phyloP scores from a whole-genome alignment of 257 asterid species.

The Ilex asprella region DNA sequence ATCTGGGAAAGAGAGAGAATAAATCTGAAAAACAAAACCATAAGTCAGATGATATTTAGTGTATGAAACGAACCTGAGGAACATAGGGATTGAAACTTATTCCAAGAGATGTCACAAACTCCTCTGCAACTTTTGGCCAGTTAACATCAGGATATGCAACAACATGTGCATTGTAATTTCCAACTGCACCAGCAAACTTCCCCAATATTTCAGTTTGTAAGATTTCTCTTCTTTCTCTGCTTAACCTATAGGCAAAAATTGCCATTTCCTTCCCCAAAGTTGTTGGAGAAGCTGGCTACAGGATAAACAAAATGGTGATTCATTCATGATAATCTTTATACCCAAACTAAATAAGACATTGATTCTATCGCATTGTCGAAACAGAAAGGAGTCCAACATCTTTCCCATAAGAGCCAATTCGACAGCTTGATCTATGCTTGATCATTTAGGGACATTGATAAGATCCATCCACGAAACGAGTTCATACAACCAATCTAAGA shows the following conservation, averaged over 20 bases:
- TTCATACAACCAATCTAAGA: not conserved
- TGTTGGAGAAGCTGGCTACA: slow-evolving; percentile 53
- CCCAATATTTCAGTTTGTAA: slow-evolving; percentile 33
- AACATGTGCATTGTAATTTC: slow-evolving; percentile 49
- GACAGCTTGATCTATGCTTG: too few species aligned
- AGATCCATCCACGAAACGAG: not conserved
- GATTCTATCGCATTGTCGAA: not conserved
- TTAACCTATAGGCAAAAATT: slow-evolving; percentile 36
- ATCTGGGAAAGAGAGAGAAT: not conserved
- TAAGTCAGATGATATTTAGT: not conserved
- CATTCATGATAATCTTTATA: not conserved
- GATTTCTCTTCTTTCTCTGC: slow-evolving; percentile 23
- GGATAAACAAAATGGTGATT: slow-evolving; percentile 4
- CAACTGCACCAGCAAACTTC: slow-evolving; percentile 55
- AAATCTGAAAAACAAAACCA: not conserved
- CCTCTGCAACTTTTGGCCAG: slow-evolving; percentile 40
- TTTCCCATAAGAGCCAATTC: not conserved
- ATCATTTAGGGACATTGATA: not conserved
- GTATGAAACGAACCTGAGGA: slow-evolving; percentile 30
- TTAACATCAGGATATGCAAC: slow-evolving; percentile 41
- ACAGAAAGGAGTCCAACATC: not conserved
- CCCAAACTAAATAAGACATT: not conserved
- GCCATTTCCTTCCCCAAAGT: slow-evolving; percentile 58
- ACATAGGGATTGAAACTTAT: slow-evolving; percentile 44
- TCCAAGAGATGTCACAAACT: slow-evolving; percentile 40